These are phyloP conservation scores for Schizochytrium sp. DNA, from an alignment of 108 stramenopile genomes.

Conservation along the genomic window DNA sequence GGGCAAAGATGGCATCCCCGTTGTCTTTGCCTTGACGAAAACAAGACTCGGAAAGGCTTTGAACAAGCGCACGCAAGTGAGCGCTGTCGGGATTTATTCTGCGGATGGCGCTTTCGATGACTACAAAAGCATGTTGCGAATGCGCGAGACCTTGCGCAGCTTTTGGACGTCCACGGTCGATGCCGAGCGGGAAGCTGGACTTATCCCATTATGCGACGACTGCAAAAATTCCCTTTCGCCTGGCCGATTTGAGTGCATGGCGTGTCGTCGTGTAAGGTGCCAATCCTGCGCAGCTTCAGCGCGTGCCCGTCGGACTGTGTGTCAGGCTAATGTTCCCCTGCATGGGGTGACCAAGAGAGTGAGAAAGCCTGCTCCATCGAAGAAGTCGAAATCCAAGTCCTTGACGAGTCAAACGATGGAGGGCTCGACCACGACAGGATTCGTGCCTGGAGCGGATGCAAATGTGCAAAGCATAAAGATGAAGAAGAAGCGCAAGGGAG, in stretches of 20 bases:
- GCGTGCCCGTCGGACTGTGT: not conserved
- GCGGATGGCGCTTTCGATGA: conserved; percentile 81
- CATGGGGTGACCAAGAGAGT: not conserved
- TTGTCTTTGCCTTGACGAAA: conserved; percentile 75
- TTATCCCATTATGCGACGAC: not conserved
- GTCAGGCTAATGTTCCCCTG: not conserved
- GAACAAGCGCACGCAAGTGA: conserved; percentile 73
- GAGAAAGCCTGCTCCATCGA: not conserved
- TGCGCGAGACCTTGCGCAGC: not conserved
- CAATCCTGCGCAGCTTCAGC: not conserved
- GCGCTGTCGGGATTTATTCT: conserved; percentile 77
- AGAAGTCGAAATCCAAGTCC: not conserved
- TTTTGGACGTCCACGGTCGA: not conserved
- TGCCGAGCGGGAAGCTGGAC: not conserved
- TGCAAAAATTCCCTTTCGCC: not conserved
- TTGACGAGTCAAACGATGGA: too few relatives aligned
- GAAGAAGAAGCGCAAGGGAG: not conserved
- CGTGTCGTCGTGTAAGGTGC: not conserved
- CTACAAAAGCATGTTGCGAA: conserved; percentile 59
- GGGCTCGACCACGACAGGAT: too few relatives aligned
- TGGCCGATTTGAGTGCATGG: not conserved
- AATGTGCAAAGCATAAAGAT: not conserved
- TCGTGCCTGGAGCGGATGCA: too few relatives aligned
- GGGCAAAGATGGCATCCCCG: conserved; percentile 55
- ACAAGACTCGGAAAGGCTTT: conserved; percentile 72